A percentile compares a stretch with the other conserved stretches of the same genome.
Conservation (phyloP, 768 basidiomycete species). For the Favolaschia claudopus region DNA sequence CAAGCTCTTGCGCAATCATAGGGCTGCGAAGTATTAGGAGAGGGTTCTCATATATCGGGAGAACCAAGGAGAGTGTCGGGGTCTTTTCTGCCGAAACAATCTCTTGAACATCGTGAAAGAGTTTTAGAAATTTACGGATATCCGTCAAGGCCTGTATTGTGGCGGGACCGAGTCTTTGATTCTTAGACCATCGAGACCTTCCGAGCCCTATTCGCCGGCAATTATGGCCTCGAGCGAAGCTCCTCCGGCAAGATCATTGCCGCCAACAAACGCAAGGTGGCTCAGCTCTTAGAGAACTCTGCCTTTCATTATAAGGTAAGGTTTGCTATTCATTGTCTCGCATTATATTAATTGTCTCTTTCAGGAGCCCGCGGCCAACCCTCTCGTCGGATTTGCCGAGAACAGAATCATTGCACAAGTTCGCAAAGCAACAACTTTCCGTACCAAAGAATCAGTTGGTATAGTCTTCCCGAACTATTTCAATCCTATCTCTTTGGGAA, state of each 20-base stretch:
- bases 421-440: neutral
- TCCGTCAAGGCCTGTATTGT: constrained; percentile 31
- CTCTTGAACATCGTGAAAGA: constrained; percentile 35
- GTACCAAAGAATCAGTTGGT: neutral
- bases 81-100: constrained; percentile 37
- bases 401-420: neutral
- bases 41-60: constrained; percentile 38
- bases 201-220: neutral
- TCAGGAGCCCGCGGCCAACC: neutral
- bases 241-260: neutral
- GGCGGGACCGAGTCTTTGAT: neutral
- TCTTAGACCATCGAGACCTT: neutral
- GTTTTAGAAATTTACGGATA: constrained; percentile 29
- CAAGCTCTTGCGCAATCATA: neutral
- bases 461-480: neutral
- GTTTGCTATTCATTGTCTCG: neutral
- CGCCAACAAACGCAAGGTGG: neutral
- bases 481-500: neutral
- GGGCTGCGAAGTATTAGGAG: constrained; percentile 25
- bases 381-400: neutral
- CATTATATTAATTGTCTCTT: neutral
- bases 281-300: neutral
- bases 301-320: constrained; percentile 15
- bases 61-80: constrained; percentile 36
- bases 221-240: constrained; percentile 7